These are phyloP conservation scores for Cordyceps cateniannulata DNA, from an alignment of 2,329 filamentous ascomycete species.

Conservation along the genomic window DNA sequence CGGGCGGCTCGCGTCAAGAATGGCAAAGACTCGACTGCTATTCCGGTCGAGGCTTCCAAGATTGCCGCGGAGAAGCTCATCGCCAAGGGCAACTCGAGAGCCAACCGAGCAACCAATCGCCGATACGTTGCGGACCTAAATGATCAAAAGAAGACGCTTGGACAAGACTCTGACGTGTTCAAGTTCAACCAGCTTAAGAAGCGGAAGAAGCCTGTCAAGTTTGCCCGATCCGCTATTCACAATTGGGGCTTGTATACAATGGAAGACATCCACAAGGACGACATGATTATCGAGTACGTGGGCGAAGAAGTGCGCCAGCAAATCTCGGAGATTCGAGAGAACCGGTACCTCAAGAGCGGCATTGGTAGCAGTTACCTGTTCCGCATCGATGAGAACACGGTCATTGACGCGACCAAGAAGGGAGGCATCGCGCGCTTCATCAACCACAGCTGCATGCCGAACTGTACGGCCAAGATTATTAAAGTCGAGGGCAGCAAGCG, in stretches of 20 bases:
- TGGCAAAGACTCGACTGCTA: conserved; percentile 57
- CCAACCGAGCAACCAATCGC: conserved; percentile 92
- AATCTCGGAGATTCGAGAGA: conserved; percentile 93
- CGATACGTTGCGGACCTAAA: conserved; percentile 92
- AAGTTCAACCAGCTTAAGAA: conserved; percentile 99
- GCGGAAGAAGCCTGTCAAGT: conserved; percentile 97
- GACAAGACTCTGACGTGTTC: conserved; percentile 80
- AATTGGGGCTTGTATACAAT: conserved; percentile 98
- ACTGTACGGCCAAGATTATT: conserved; percentile 99
- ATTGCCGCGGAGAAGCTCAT: conserved; percentile 73
- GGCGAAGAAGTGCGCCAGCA: conserved; percentile 96
- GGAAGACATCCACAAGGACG: conserved; percentile 93
- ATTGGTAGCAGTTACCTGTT: conserved; percentile 97
- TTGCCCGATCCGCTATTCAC: conserved; percentile 94
- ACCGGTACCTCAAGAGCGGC: conserved; percentile 87
- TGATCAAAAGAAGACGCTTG: conserved; percentile 82
- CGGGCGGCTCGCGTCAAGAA: conserved; percentile 72
- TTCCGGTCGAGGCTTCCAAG: conserved; percentile 63
- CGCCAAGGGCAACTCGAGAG: conserved; percentile 83
- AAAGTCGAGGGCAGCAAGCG: conserved; percentile 96
- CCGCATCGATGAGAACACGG: conserved; percentile 94
- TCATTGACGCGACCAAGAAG: conserved; percentile 97
- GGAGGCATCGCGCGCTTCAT: conserved; percentile 97
- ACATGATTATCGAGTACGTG: conserved; percentile 99
- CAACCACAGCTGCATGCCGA: conserved; percentile 96